Evolutionary conservation across 1,284 basidiomycete species (phyloP), one percentile per base, ranked within the genome.

Genomic region (Exobasidium rhododendri): DNA sequence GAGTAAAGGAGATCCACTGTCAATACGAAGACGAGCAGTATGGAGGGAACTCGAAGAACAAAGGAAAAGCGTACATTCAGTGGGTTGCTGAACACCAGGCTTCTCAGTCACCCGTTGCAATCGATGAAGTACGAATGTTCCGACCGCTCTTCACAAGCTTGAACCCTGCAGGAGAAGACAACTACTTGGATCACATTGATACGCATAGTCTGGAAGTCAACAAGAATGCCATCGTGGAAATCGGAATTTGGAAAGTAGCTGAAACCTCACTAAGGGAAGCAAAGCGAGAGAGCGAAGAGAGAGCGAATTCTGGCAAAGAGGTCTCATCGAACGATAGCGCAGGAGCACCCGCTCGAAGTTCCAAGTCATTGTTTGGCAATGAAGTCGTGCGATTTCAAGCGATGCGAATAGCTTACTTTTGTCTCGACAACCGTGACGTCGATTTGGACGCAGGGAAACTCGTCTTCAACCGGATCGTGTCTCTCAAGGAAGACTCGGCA

Each of bases 311-410:
- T 43, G 78, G 77, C 1, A 66, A 70, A 24, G 56, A 65, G 5
- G 47, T 58, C 40, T 47, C 40, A 5, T 57, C 59, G 1, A 65
- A 68, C 17, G 65, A 61, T 0, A 50, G 47, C 28, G 47, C n/a
- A 50, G 73, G 69, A 7, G 71, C 71, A 2, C 70, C 70, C 0
- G 53, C 67, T 44, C 40, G 65, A 1, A 90, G 86, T 4, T 87
- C 86, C 45, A 89, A 88, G 61, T 89, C 92, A 80, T 84, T 96
- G 46, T 85, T 94, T 43, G 94, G 96, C 22, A 89, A 90, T 79
- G 96, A 98, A 81, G 90, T 89, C 78, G 86, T 98, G 56, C 85
- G 96, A 51, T 98, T 99, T 87, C 96, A 99, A 82, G 96, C 91
- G 20, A 85, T 98, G 81, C 87, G 96, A 20, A 88, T 96, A 52